These are phyloP conservation scores for Leishmania guyanensis DNA, from an alignment of 208 protist species.

Conservation along the genomic window DNA sequence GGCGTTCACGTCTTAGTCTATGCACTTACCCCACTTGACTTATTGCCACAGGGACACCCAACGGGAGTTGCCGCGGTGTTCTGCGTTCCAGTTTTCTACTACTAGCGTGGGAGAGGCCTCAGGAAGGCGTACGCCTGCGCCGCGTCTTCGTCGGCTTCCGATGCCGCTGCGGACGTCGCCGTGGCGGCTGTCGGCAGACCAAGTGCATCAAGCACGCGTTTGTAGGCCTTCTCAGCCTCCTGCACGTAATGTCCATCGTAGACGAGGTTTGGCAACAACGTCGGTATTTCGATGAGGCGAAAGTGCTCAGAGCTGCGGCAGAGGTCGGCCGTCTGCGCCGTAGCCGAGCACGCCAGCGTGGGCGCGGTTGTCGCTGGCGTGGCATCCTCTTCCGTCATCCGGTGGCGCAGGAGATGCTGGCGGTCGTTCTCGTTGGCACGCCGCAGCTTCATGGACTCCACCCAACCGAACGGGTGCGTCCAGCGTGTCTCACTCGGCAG, in stretches of 20 bases:
- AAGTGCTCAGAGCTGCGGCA: slow-evolving; percentile 25
- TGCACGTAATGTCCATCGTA: slow-evolving; percentile 65
- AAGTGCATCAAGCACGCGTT: slow-evolving; percentile 40
- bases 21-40: neutral
- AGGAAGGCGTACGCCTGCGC: slow-evolving; percentile 19
- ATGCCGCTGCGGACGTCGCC: neutral
- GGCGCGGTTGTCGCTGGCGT: neutral
- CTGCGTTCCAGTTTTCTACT: neutral
- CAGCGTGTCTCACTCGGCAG: slow-evolving; percentile 61
- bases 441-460: slow-evolving; percentile 52
- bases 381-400: neutral
- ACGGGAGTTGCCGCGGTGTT: neutral
- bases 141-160: slow-evolving; percentile 1
- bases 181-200: slow-evolving; percentile 6
- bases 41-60: neutral
- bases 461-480: slow-evolving; percentile 62
- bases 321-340: slow-evolving; percentile 11
- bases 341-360: neutral
- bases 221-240: slow-evolving; percentile 43
- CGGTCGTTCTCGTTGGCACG: slow-evolving; percentile 43
- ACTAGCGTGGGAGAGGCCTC: slow-evolving; percentile 13
- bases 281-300: slow-evolving; percentile 47
- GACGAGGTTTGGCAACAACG: slow-evolving; percentile 55
- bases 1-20: neutral
- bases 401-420: slow-evolving; percentile 28